Conservation (phyloP, 2,329 filamentous ascomycete species). For the Penicillium digitatum region DNA sequence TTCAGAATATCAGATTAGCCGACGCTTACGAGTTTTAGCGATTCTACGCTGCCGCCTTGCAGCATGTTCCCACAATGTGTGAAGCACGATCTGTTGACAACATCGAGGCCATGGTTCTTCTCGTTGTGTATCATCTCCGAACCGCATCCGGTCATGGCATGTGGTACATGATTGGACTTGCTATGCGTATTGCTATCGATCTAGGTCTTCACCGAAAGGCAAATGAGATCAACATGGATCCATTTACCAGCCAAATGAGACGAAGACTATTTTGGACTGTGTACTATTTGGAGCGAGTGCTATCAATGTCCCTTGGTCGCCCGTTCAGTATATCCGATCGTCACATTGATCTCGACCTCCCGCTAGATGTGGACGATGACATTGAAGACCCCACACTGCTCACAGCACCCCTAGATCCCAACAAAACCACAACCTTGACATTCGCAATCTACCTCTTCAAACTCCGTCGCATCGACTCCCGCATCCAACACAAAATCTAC, state of each 20-base stretch:
- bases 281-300: conserved; percentile 49
- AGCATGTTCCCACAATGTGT: conserved; percentile 48
- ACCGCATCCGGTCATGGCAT: conserved; percentile 50
- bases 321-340: conserved; percentile 51
- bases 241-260: conserved; percentile 45
- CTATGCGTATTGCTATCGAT: conserved; percentile 53
- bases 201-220: conserved; percentile 50
- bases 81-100: conserved; percentile 51
- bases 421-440: conserved; percentile 38
- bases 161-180: conserved; percentile 54
- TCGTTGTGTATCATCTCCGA: conserved; percentile 51
- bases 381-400: conserved; percentile 38
- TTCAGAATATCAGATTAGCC: too few species aligned
- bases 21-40: conserved; percentile 32
- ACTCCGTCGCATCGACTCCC: conserved; percentile 48
- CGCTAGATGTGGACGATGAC: conserved; percentile 44
- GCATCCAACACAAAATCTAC: conserved; percentile 52
- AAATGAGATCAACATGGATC: conserved; percentile 42
- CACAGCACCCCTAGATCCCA: conserved; percentile 26
- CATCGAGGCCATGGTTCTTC: conserved; percentile 51
- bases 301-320: conserved; percentile 50
- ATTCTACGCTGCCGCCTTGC: conserved; percentile 50
- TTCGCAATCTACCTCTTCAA: conserved; percentile 46
- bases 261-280: conserved; percentile 52
- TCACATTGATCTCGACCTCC: conserved; percentile 50